Evolutionary conservation across 2,329 filamentous ascomycete species (phyloP).

Genomic region (Grosmannia serpens): DNA sequence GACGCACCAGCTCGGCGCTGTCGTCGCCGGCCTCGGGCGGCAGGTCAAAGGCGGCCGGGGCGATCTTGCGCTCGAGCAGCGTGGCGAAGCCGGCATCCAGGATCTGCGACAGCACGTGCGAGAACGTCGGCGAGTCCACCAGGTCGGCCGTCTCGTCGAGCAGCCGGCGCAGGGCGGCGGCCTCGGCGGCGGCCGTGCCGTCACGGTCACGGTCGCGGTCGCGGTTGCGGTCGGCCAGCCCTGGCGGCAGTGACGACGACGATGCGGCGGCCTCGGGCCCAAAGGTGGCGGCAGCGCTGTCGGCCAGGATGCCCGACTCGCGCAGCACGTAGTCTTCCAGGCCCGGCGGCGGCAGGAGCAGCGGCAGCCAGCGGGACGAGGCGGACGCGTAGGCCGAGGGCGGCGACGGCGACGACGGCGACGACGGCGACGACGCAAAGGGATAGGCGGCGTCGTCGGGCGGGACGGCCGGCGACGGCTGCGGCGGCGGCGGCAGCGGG

Average conservation of each 20-base stretch:
- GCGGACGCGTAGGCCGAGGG: background rate
- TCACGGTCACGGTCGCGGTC: constrained; percentile 12
- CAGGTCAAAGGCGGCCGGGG: constrained; percentile 64
- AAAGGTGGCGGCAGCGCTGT: constrained; percentile 26
- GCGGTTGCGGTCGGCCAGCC: background rate
- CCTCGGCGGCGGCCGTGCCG: constrained; percentile 24
- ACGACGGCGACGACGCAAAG: constrained; percentile 17
- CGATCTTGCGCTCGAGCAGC: constrained; percentile 72
- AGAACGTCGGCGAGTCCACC: constrained; percentile 85
- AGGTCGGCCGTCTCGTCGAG: constrained; percentile 94
- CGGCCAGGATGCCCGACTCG: constrained; percentile 67
- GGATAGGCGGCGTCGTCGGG: constrained; percentile 12
- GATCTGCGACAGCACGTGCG: constrained; percentile 72
- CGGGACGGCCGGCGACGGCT: constrained; percentile 24
- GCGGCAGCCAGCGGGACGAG: constrained; percentile 59
- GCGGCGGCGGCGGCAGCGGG: constrained; percentile 7
- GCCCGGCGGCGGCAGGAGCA: constrained; percentile 66
- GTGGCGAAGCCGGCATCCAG: constrained; percentile 81
- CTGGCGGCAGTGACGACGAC: background rate
- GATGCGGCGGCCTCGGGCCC: constrained; percentile 6
- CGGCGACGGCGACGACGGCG: background rate
- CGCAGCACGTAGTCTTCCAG: constrained; percentile 75
- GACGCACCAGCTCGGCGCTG: constrained; percentile 36
- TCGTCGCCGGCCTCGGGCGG: constrained; percentile 19
- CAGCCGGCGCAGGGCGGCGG: constrained; percentile 60